Evolutionary conservation across 2,329 filamentous ascomycete genomes (phyloP), one percentile per base, ranked within the genome.

Genomic region (Epichloe aotearoae): DNA sequence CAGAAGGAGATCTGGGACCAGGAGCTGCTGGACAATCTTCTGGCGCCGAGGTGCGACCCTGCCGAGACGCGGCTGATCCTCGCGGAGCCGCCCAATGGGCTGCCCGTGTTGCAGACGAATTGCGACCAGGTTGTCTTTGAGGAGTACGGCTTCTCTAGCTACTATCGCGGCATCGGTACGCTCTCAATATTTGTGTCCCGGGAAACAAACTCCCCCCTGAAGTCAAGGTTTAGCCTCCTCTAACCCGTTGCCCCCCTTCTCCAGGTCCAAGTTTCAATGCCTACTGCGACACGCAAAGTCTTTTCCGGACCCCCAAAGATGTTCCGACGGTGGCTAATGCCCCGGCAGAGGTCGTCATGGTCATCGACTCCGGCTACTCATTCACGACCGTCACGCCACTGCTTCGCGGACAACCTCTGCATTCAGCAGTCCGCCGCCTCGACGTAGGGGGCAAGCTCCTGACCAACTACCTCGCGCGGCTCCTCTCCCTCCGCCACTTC

Each of bases 81-180:
- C 47, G 82, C 86, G 1, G 93, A 98, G 66, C 85, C 88, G 5
- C 84, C 89, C 4, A 95, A 94, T 67, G 82, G 84, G 4, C 75
- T 95, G 51, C 82, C 84, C 1, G 81, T 82, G 12, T 69, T 98
- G 55, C 89, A 96, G 67, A 80, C 83, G 39, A 93, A 96, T 64
- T 89, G 88, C 59, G 93, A 98, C 62, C 91, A 98, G 71, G 88
- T 98, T 62, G 80, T 97, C 1, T 97, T 98, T 72, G 93, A 98
- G 64, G 90, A 97, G 64, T 98, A 93, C 70, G 88, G 88, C 2
- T 98, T 98, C 67, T 79, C 84, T 11, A 84, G 86, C 57, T 95
- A 95, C 68, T 85, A 84, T 56, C 80, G 93, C 54, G 83, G 80
- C 52, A 72, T 86, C 56, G 86, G 86, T 79, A 64, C 53, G 71